phyloP scores from a whole-genome alignment of 2,329 filamentous ascomycete genomes.

The Xylaria digitata region DNA sequence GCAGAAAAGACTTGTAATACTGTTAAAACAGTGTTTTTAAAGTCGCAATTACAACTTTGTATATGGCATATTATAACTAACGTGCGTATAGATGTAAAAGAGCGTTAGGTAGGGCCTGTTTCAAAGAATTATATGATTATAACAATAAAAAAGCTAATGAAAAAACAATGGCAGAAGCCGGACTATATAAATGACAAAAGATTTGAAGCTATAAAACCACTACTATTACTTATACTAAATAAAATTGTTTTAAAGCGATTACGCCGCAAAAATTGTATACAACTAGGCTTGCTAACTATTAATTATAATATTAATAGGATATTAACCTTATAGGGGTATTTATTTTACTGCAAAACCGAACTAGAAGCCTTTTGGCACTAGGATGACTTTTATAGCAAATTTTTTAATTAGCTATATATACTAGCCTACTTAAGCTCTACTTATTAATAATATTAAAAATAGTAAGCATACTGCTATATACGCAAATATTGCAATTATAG shows the following conservation, averaged over 20 bases:
- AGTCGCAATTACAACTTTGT: neutral
- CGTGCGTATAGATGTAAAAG: neutral
- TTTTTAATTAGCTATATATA: slow-evolving; percentile 9
- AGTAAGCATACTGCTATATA: slow-evolving; percentile 11
- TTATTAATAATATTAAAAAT: neutral
- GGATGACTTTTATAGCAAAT: slow-evolving; percentile 13
- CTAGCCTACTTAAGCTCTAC: slow-evolving; percentile 19
- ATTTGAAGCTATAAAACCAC: too few species aligned
- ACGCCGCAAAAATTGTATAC: too few species aligned
- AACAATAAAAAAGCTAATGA: neutral
- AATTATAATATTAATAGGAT: slow-evolving; percentile 24
- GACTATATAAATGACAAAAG: too few species aligned
- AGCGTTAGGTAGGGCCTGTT: neutral
- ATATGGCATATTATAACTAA: slow-evolving; percentile 18
- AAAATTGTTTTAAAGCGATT: too few species aligned
- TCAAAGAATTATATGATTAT: neutral
- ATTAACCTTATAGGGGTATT: slow-evolving; percentile 23
- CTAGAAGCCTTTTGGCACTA: slow-evolving; percentile 4
- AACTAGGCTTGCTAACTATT: too few species aligned
- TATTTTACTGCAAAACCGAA: slow-evolving; percentile 1
- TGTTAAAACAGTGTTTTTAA: neutral
- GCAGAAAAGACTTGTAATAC: neutral
- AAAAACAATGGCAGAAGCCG: neutral
- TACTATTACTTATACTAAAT: too few species aligned
- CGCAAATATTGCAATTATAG: slow-evolving; percentile 18